Evolutionary conservation across 257 asterid species (phyloP), one percentile per base, ranked within the genome.

Genomic region (Fraxinus anomala): DNA sequence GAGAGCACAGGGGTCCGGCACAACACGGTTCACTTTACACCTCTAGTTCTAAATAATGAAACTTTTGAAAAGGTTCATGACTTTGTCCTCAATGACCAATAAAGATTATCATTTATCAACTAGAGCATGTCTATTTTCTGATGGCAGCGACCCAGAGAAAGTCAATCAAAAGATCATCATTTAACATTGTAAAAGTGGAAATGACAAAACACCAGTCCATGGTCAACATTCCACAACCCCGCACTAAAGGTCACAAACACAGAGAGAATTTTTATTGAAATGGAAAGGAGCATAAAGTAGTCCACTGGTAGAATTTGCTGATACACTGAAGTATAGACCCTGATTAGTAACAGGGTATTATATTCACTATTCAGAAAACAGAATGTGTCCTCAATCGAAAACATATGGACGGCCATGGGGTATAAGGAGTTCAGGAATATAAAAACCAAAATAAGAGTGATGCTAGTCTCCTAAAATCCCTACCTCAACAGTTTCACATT

Each of bases 351-450:
- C 61, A 40, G 30, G 51, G 67, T 66, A 49, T 37, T 16, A 1
- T 17, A 14, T 71, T 59, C 19, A 67, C 68, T 26, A 66, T 28
- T 51, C 10, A 44, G 54, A 23, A 67, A 36, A 68, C 70, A 44
- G 24, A 40, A 34, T 70, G 49, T 72, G 74, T 23, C 73, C 77
- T 76, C 68, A 37, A 3, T 44, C 34, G 19, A 36, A 10, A 66
- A 56, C 19, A 47, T 42, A 12, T 3, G 56, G 56, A 47, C 1
- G 1, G 56, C 56, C n/a, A 47, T 14, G 21, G 21, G 21, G n/a
- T 47, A 47, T 47, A 16, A 47, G 59, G 59, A 47, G 21, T 47
- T 47, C 1, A 47, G 59, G 59, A 47, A 47, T 47, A 16, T 47
- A 4, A 47, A 14, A 16, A 47, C 21, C 59, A 21, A 70, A 6